These are phyloP conservation scores for Aspergillus pseudoviridinutans DNA, from an alignment of 2,329 filamentous ascomycete genomes.

Conservation along the genomic window DNA sequence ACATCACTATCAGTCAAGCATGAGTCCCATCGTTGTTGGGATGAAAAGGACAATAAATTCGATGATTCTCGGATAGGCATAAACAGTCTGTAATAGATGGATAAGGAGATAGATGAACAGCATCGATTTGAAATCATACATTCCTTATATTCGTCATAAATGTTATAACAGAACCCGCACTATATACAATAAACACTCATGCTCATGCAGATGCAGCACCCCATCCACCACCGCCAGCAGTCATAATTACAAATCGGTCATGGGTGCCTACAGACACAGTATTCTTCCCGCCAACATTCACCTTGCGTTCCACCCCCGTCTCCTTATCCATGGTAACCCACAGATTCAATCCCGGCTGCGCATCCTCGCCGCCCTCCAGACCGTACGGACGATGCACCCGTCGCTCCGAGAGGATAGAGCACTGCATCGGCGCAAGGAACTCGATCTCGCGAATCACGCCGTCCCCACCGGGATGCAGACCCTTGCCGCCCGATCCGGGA, in stretches of 20 bases:
- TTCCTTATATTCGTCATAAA: not conserved
- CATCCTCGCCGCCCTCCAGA: slow-evolving; percentile 76
- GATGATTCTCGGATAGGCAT: too few relatives aligned
- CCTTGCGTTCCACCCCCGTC: slow-evolving; percentile 46
- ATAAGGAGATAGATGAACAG: not conserved
- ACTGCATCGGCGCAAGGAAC: slow-evolving; percentile 75
- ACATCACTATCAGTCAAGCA: too few relatives aligned
- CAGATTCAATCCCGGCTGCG: slow-evolving; percentile 73
- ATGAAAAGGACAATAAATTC: too few relatives aligned
- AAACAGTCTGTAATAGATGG: not conserved
- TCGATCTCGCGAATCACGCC: slow-evolving; percentile 80
- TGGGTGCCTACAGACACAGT: slow-evolving; percentile 57
- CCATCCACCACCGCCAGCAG: slow-evolving; percentile 50
- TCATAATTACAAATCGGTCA: slow-evolving; percentile 59
- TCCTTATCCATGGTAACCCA: slow-evolving; percentile 75
- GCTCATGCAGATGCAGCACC: slow-evolving; percentile 9
- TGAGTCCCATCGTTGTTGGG: too few relatives aligned
- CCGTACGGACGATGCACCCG: slow-evolving; percentile 77
- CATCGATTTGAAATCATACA: not conserved
- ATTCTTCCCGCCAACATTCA: slow-evolving; percentile 61
- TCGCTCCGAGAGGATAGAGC: slow-evolving; percentile 73
- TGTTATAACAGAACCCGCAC: too few relatives aligned
- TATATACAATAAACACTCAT: slow-evolving; percentile 2
- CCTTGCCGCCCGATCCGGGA: slow-evolving; percentile 60
- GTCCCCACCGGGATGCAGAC: slow-evolving; percentile 67